Evolutionary conservation across 2,329 filamentous ascomycete species (phyloP).

Genomic region (Alternaria longipes): DNA sequence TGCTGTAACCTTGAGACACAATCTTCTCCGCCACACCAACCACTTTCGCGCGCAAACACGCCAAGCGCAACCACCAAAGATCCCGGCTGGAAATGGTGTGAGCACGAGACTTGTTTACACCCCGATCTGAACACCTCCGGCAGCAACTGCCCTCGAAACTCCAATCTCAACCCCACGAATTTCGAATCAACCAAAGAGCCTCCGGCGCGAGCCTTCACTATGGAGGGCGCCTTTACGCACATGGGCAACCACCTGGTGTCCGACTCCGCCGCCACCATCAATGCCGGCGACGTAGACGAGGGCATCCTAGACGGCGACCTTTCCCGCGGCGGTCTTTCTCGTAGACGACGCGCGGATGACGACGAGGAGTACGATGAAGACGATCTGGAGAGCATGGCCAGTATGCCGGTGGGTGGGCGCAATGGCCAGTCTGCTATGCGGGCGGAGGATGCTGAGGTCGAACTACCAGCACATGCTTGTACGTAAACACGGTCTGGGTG

Average conservation of each 20-base stretch:
- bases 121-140: constrained; percentile 2
- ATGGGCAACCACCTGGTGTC: constrained; percentile 87
- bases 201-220: constrained; percentile 49
- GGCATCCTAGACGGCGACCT: constrained; percentile 76
- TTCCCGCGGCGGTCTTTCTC: constrained; percentile 66
- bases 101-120: constrained; percentile 13
- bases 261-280: constrained; percentile 85
- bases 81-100: constrained; percentile 39
- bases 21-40: constrained; percentile 31
- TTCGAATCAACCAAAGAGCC: constrained; percentile 6
- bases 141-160: constrained; percentile 14
- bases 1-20: constrained; percentile 13
- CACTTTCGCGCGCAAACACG: constrained; percentile 28
- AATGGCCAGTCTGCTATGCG: constrained; percentile 65
- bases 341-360: constrained; percentile 75
- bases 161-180: constrained; percentile 13
- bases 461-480: constrained; percentile 89
- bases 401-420: constrained; percentile 79
- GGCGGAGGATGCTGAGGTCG: constrained; percentile 72
- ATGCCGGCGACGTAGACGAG: constrained; percentile 86
- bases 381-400: constrained; percentile 74
- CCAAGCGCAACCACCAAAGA: constrained; percentile 20
- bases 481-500: constrained; percentile 3
- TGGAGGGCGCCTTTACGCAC: constrained; percentile 90
- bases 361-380: constrained; percentile 92